Conservation (phyloP, 257 asterid species). For the Petunia secreta region DNA sequence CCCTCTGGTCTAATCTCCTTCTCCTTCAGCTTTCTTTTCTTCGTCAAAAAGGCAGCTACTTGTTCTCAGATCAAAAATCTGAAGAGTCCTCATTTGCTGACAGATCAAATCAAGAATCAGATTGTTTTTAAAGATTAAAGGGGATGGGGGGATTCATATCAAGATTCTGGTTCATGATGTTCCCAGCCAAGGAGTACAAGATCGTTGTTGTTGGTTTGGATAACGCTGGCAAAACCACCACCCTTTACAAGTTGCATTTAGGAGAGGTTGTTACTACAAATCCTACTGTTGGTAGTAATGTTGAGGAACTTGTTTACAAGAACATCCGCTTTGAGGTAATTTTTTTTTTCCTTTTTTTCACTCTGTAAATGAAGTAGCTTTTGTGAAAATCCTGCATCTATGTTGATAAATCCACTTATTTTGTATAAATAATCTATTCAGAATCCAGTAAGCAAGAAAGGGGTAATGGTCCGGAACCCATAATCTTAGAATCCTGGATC, state of each 20-base stretch:
- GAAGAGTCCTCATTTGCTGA: no score
- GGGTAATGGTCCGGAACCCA: no score
- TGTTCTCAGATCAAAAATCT: no score
- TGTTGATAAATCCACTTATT: no score
- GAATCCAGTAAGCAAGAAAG: no score
- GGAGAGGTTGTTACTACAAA: slow-evolving; percentile 98
- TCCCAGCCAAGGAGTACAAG: slow-evolving; percentile 97
- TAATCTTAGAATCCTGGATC: no score
- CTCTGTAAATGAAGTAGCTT: not conserved
- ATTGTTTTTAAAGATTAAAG: not conserved
- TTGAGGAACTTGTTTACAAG: slow-evolving; percentile 92
- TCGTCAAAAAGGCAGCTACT: no score
- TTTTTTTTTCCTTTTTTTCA: not conserved
- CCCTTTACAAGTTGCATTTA: slow-evolving; percentile 88
- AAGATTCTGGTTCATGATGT: slow-evolving; percentile 90
- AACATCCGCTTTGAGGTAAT: slow-evolving; percentile 92
- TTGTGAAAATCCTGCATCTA: no score
- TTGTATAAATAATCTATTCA: no score
- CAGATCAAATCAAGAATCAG: no score
- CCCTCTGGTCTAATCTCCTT: no score
- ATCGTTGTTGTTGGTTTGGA: slow-evolving; percentile 97
- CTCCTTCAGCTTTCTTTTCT: no score
- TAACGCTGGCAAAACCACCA: slow-evolving; percentile 98
- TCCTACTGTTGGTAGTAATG: slow-evolving; percentile 99
- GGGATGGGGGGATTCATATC: slow-evolving; percentile 85